A percentile compares a stretch with the other conserved stretches of the same genome.
These are phyloP conservation scores for Neurospora discreta DNA, from an alignment of 495 filamentous ascomycete species.

Conservation along the genomic window DNA sequence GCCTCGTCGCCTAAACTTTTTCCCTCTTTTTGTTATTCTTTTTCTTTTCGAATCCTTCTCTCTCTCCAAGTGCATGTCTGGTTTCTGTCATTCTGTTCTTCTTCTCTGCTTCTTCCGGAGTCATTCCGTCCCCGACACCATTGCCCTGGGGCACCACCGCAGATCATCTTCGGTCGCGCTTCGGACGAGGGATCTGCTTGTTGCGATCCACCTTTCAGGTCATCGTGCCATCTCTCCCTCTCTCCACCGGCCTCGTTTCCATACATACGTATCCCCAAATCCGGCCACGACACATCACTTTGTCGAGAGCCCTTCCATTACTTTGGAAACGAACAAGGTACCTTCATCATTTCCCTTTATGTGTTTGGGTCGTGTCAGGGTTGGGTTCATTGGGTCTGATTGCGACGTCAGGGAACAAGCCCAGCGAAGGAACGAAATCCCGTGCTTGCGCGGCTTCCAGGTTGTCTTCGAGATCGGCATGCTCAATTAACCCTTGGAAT, in stretches of 20 bases:
- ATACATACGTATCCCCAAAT: neutral
- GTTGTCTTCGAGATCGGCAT: neutral
- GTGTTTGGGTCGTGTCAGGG: neutral
- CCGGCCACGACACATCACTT: neutral
- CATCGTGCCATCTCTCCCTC: neutral
- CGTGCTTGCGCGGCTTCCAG: neutral
- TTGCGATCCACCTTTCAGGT: neutral
- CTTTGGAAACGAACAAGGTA: too few relatives aligned
- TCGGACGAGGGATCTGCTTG: neutral
- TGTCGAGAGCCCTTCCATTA: neutral
- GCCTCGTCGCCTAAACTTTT: neutral
- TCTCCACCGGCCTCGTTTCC: neutral
- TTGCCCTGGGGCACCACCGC: neutral
- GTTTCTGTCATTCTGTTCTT: neutral
- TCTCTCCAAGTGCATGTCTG: neutral
- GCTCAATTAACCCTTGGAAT: neutral
- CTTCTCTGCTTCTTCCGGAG: neutral
- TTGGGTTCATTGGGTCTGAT: neutral
- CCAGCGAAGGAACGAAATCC: neutral
- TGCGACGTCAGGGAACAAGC: neutral
- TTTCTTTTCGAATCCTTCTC: too few relatives aligned
- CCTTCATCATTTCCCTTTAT: too few relatives aligned
- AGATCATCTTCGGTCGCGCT: neutral
- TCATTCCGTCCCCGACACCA: neutral
- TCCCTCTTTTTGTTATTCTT: neutral